Evolutionary conservation across 495 filamentous ascomycete genomes (phyloP), one percentile per base, ranked within the genome.

Genomic region (Alectoria sarmentosa): DNA sequence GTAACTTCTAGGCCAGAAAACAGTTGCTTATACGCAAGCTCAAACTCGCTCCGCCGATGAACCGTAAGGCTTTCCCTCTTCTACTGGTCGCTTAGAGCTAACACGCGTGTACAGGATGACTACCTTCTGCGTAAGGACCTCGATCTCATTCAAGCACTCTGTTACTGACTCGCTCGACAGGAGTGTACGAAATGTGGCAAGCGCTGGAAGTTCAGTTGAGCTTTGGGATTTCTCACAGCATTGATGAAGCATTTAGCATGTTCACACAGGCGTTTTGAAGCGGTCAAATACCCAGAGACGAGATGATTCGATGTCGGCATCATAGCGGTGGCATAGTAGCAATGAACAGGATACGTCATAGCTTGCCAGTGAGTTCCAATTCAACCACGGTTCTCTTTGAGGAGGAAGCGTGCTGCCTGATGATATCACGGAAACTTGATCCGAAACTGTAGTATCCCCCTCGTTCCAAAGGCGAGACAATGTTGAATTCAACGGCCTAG

Each of bases 1-100:
- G 21, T 7, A 39, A 21, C 26, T 57, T 32, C 54, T 30, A 56
- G 61, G 91, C 64, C 90, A 90, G 77, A 98, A 94, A 74, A 94
- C 90, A 80, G 94, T 98, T 71, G 88, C 86, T 68, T 98, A 98
- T 74, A 92, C 84, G 39, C 94, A 63, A 57, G 94, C 95, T 36
- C 95, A 98, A 79, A 98, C 94, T 8, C 86, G 95, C 67, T 88
- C 85, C 76, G 94, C 94, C 55, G 94, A 98, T 83, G 94, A 80
- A 72, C 73, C 74, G 48, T 52, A 52, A 52, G 48, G 30, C 3
- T 5, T 17, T 4, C 23, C 17, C 48, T 52, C 10, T 15, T 15
- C 14, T 52, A 14, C 13, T 30, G 8, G 13, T 6, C 28, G 4
- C 23, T 28, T 30, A 13, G 30, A 6, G 48, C 48, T 52, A 52